Evolutionary conservation across 306 rosid species (phyloP), one percentile per base, ranked within the genome.

Genomic region (Delonix regia): DNA sequence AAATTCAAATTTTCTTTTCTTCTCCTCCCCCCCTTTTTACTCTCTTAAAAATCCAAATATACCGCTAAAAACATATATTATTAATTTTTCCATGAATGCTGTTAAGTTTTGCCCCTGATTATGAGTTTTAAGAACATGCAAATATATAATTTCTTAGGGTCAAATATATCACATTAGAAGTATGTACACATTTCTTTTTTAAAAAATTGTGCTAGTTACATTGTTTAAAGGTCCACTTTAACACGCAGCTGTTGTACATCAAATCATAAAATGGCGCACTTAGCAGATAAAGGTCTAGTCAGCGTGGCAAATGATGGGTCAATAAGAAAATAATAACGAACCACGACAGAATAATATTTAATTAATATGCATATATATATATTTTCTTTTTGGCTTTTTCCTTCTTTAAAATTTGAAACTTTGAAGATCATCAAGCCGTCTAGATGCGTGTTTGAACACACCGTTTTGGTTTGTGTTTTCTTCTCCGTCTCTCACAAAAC

Each of bases 381-480:
- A 2, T 10, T 9, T 15, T 28, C 8, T 16, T 64, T 36, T 7
- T 38, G 4, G 14, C 36, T 59, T 59, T 62, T 36, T 7, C 10
- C 52, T 4, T 42, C 30, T 24, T 45, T 61, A 49, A 62, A 34
- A 70, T 8, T 44, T 4, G 70, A 66, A 39, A 30, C 12, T 36
- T 62, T 11, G 63, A 76, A 63, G 81, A 84, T 57, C 82, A 80
- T 74, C 53, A 75, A 22, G 38, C 83, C 83, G 77, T 72, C 48
- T 51, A 61, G 88, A 85, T 60, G 80, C 81, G 85, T 74, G 81
- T 78, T 73, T 67, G 67, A 77, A 80, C 63, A 70, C 69, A 18
- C 49, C 28, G 12, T 11, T 27, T 15, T 48, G 45, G 25, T 77
- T 52, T 52, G n/a, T n/a, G 68, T 61, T 69, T 67, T 28, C 47